A percentile compares a stretch with the other conserved stretches of the same genome.
Conservation (phyloP, 495 filamentous ascomycete genomes). For the Trichoderma orchidacearum region DNA sequence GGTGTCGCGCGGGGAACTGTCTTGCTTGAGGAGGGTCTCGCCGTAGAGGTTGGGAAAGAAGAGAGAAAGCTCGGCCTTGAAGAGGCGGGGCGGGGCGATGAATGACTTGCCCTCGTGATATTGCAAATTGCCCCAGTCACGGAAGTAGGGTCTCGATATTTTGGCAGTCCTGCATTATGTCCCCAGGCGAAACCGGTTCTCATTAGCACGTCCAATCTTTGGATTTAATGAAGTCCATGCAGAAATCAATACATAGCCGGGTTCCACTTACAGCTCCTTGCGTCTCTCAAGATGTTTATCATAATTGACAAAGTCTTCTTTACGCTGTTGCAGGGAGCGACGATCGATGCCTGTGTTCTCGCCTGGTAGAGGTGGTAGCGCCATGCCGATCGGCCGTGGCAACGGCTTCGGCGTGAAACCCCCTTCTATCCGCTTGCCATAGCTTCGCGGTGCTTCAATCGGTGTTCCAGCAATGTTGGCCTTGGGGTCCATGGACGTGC, state of each 20-base stretch:
- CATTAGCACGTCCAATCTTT: slow-evolving; percentile 3
- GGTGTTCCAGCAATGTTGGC: slow-evolving; percentile 17
- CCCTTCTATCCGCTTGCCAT: slow-evolving; percentile 38
- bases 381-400: slow-evolving; percentile 67
- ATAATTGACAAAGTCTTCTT: slow-evolving; percentile 73
- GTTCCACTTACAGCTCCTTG: slow-evolving; percentile 47
- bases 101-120: slow-evolving; percentile 83
- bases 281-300: slow-evolving; percentile 66
- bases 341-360: slow-evolving; percentile 68
- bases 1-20: slow-evolving; percentile 41
- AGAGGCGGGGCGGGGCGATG: slow-evolving; percentile 59
- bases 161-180: slow-evolving; percentile 33
- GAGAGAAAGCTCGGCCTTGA: slow-evolving; percentile 59
- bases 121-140: slow-evolving; percentile 75
- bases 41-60: slow-evolving; percentile 91
- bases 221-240: background rate
- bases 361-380: slow-evolving; percentile 53
- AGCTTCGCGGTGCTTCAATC: slow-evolving; percentile 34
- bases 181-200: no score
- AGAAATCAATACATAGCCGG: background rate
- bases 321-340: slow-evolving; percentile 50
- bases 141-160: slow-evolving; percentile 76
- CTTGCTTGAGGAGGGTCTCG: slow-evolving; percentile 45
- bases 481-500: slow-evolving; percentile 6
- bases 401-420: slow-evolving; percentile 56